These are phyloP conservation scores for Ophiostoma sp. DNA, from an alignment of 2,329 filamentous ascomycete species.

Conservation along the genomic window DNA sequence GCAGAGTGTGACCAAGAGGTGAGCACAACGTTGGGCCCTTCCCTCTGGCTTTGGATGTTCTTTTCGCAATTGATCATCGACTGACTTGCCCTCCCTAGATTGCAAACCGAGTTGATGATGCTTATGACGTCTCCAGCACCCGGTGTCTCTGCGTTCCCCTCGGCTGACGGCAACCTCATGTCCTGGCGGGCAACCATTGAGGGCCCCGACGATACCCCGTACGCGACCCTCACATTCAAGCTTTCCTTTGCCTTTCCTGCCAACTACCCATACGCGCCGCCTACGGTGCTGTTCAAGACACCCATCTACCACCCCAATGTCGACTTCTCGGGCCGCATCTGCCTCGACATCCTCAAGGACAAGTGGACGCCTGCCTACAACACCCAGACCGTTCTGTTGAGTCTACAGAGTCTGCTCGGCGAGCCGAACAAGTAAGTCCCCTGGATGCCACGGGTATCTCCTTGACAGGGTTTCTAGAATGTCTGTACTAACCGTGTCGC, in stretches of 20 bases:
- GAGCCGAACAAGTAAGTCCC: slow-evolving; percentile 88
- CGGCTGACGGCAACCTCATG: slow-evolving; percentile 84
- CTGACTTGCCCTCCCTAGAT: slow-evolving; percentile 50
- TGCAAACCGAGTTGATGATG: slow-evolving; percentile 97
- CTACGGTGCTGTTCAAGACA: slow-evolving; percentile 94
- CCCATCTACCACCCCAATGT: slow-evolving; percentile 99
- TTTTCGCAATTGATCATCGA: background rate
- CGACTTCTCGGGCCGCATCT: slow-evolving; percentile 95
- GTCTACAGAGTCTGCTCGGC: slow-evolving; percentile 89
- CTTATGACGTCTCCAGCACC: slow-evolving; percentile 95
- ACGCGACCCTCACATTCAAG: slow-evolving; percentile 85
- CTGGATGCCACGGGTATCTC: background rate
- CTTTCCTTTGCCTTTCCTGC: slow-evolving; percentile 85
- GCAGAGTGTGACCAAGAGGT: slow-evolving; percentile 79
- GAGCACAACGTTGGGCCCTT: slow-evolving; percentile 27
- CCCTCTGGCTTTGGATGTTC: background rate
- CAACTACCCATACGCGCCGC: slow-evolving; percentile 91
- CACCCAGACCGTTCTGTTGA: slow-evolving; percentile 87
- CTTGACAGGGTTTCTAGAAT: background rate
- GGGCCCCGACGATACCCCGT: slow-evolving; percentile 88
- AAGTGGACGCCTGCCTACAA: slow-evolving; percentile 99
- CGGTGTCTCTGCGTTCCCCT: slow-evolving; percentile 92
- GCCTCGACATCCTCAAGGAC: slow-evolving; percentile 96
- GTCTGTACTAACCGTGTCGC: slow-evolving; percentile 30
- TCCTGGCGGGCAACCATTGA: slow-evolving; percentile 93